These are phyloP conservation scores for Boletus subcaerulescens DNA, from an alignment of 768 basidiomycete species.

Conservation along the genomic window DNA sequence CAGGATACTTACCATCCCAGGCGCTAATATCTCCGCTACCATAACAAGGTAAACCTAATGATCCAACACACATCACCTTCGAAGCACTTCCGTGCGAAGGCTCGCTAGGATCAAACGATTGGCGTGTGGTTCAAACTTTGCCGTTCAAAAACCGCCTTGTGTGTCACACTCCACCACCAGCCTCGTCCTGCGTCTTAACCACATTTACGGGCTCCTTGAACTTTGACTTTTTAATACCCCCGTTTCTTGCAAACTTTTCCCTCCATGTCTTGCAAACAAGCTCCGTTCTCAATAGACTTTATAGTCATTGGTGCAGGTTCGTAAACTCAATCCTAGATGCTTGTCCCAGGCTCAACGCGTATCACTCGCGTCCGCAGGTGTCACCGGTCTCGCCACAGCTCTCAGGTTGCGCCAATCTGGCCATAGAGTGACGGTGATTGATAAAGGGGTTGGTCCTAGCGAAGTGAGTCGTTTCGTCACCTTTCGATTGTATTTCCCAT, in stretches of 20 bases:
- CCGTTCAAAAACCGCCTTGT: slow-evolving; percentile 21
- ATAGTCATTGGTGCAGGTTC: slow-evolving; percentile 32
- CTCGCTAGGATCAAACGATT: slow-evolving; percentile 16
- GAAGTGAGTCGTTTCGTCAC: slow-evolving; percentile 29
- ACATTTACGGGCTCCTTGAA: neutral
- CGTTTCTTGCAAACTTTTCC: neutral
- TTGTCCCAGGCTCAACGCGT: neutral
- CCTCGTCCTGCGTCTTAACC: neutral
- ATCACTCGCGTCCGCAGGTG: slow-evolving; percentile 22
- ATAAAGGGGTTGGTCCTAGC: slow-evolving; percentile 44
- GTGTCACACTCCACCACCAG: neutral
- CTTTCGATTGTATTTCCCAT: neutral
- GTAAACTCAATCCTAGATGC: neutral
- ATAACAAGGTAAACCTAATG: slow-evolving; percentile 6
- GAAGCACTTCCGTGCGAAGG: slow-evolving; percentile 19
- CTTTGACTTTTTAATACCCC: neutral
- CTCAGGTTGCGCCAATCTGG: slow-evolving; percentile 56
- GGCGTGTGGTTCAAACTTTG: slow-evolving; percentile 1
- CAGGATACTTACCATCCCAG: neutral
- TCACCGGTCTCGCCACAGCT: slow-evolving; percentile 58
- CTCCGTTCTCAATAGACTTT: slow-evolving; percentile 28
- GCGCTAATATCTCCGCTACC: slow-evolving; percentile 6
- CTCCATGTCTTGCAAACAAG: slow-evolving; percentile 22
- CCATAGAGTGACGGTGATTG: slow-evolving; percentile 57
- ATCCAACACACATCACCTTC: neutral